A percentile compares a stretch with the other conserved stretches of the same genome.
Evolutionary conservation across 2,329 filamentous ascomycete species (phyloP).

Genomic region (Drechslera avenae): DNA sequence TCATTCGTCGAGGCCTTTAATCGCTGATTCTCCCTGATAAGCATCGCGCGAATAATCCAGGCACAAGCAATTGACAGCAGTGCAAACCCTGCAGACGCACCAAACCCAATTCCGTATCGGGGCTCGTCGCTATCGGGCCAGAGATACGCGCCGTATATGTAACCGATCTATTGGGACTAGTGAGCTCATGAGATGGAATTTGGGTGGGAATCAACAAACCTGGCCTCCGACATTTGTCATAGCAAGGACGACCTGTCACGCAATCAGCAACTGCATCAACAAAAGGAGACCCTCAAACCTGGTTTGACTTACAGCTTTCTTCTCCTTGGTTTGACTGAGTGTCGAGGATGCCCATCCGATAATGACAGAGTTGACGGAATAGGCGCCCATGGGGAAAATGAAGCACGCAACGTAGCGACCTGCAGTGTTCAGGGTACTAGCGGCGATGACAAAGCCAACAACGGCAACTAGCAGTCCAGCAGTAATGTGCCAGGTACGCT

Average conservation of each 20-base stretch:
- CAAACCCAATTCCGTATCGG: constrained; percentile 36
- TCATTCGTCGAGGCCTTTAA: constrained; percentile 31
- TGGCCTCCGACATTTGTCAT: constrained; percentile 39
- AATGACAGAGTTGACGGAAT: constrained; percentile 40
- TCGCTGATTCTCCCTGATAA: constrained; percentile 37
- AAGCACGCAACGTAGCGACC: constrained; percentile 39
- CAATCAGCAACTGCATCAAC: neutral
- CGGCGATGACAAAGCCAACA: constrained; percentile 49
- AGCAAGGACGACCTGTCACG: constrained; percentile 31
- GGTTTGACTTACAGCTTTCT: constrained; percentile 28
- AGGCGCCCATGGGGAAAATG: constrained; percentile 39
- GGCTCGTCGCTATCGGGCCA: constrained; percentile 34
- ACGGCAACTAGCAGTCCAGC: constrained; percentile 49
- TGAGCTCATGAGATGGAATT: too few relatives aligned
- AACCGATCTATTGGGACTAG: constrained; percentile 20
- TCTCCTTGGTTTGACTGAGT: constrained; percentile 37
- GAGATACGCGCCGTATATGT: constrained; percentile 38
- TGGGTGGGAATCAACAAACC: too few relatives aligned
- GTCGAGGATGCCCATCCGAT: constrained; percentile 39
- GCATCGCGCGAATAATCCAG: constrained; percentile 32
- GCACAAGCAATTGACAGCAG: constrained; percentile 36
- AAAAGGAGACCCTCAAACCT: neutral
- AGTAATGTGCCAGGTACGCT: constrained; percentile 59
- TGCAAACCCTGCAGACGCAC: constrained; percentile 37
- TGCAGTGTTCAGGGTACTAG: constrained; percentile 35